Evolutionary conservation across 257 asterid species (phyloP), one percentile per base, ranked within the genome.

Genomic region (Fraxinus anomala): DNA sequence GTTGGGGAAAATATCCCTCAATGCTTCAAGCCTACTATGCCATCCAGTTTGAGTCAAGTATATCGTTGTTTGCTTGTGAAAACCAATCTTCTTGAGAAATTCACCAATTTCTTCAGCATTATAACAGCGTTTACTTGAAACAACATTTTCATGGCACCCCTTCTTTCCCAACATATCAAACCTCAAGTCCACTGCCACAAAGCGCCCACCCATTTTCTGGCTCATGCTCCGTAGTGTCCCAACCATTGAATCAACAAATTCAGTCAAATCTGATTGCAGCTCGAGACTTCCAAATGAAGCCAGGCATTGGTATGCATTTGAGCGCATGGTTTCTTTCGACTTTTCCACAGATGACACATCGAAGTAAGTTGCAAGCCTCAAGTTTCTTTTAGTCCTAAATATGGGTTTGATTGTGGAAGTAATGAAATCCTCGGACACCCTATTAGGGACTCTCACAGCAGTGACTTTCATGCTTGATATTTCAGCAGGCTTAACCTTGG

Each of bases 31-130:
- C 70, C 85, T 81, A 14, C 42, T 36, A 28, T 86, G 83, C 94
- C 95, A 86, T 75, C 89, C 85, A 0, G 85, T 77, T 49, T 88
- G 94, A 79, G 95, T 89, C 42, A 91, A 30, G 49, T 92, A 92
- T 54, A 92, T 70, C 6, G 83, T 81, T 1, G 91, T 82, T 14
- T 89, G 83, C 10, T 40, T 77, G 17, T 73, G 82, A 77, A 90
- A 82, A 8, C 94, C 93, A 19, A 89, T 79, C 21, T 77, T 90
- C 44, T 59, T 80, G 39, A 91, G 51, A 68, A 85, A 91, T 37
- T 76, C 66, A 0, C 82, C 88, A 30, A 86, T 77, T 69, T 88
- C 91, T 82, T 81, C 56, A 10, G 83, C 83, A 44, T 80, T 70
- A 14, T 73, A 81, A 61, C 91, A 89, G 5, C n/a, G 40, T 73